phyloP scores from a whole-genome alignment of 176 grass and related monocot species.

The Rhynchospora pubera region DNA sequence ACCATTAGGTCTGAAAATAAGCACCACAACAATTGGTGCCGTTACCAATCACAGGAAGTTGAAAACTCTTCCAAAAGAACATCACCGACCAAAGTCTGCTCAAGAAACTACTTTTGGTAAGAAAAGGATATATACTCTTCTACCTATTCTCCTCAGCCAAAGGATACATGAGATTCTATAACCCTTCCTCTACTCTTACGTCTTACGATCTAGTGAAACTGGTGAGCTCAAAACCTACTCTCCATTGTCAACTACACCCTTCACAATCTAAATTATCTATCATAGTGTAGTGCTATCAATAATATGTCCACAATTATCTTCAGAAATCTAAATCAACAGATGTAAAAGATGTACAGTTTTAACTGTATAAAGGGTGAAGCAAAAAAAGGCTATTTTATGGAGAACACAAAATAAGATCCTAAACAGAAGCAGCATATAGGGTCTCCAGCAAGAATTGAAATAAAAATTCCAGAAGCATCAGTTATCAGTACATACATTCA shows the following conservation, averaged over 20 bases:
- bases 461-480: background rate
- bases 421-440: background rate
- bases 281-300: background rate
- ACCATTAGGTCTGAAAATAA: background rate
- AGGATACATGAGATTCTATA: background rate
- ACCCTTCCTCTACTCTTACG: background rate
- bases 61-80: too few relatives aligned
- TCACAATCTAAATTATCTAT: background rate
- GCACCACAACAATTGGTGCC: background rate
- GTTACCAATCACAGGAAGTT: background rate
- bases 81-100: too few relatives aligned
- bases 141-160: background rate
- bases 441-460: background rate
- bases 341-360: background rate
- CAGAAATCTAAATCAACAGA: background rate
- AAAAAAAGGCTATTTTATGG: background rate
- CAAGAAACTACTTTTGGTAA: background rate
- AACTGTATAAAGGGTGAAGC: too few relatives aligned
- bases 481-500: background rate
- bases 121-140: background rate
- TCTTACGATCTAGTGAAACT: background rate
- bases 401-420: background rate
- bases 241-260: background rate
- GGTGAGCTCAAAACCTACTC: background rate
- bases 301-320: background rate